Evolutionary conservation across 2,329 filamentous ascomycete species (phyloP), one percentile per base, ranked within the genome.

Genomic region (Aspergillus melleus): DNA sequence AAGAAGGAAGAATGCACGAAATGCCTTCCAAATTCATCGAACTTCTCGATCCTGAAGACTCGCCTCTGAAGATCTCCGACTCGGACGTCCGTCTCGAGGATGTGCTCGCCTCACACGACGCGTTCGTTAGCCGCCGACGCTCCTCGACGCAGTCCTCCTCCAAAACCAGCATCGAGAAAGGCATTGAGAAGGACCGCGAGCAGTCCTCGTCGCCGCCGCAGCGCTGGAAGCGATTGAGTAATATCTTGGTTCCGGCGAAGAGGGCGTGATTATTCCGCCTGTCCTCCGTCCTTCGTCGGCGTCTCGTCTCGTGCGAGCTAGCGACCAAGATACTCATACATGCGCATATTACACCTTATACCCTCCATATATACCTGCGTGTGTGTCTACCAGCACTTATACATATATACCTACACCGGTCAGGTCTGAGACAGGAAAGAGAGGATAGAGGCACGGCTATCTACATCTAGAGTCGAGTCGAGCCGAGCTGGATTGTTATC

Each of bases 21-120:
- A 76, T 74, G 64, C 64, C 76, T 19, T 79, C 76, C 61, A 77
- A 73, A 61, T 79, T 79, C 63, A 72, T 78, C 59, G 77, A 79
- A 64, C 77, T 79, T 55, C 74, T 79, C 62, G 73, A 78, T 64
- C 69, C 73, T 49, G 71, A 76, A 59, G 69, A 73, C 49, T 66
- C 66, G 22, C 65, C 71, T 30, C 66, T 68, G 14, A 71, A 70
- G 55, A 72, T 75, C 32, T 77, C 76, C 49, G 70, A 76, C 56
- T 74, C 70, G 20, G 77, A 79, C 57, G 77, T 79, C 52, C 74
- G 74, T 8, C 74, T 79, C 2, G 77, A 79, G 60, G 77, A 79
- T 53, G 76, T 79, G 60, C 72, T 79, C 19, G 76, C 74, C 59
- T 71, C 74, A 52, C 72, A 76, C 55, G 72, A 78, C 66, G 73